Percentiles rank a stretch among this genome's conserved stretches.
Conservation (phyloP, 345 rosid genomes). For the Eucalyptus regnans region DNA sequence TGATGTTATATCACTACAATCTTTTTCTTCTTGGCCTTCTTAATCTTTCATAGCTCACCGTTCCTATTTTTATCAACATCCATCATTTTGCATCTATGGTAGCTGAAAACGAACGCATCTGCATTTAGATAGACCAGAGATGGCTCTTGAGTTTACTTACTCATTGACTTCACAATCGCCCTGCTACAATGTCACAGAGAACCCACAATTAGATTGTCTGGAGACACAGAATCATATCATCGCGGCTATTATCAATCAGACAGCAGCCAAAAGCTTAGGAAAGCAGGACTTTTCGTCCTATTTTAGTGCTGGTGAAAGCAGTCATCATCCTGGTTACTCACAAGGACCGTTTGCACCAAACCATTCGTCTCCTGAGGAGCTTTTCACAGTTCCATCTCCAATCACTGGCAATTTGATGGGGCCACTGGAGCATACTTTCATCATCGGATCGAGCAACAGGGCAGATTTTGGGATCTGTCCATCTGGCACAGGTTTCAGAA, state of each 20-base stretch:
- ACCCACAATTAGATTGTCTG: neutral
- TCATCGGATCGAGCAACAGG: neutral
- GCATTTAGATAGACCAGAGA: neutral
- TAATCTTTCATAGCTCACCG: neutral
- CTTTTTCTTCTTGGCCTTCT: neutral
- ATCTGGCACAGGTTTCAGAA: constrained; percentile 1
- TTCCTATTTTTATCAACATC: neutral
- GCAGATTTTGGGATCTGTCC: neutral
- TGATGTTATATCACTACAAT: neutral
- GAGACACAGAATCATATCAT: neutral
- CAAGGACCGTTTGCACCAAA: neutral
- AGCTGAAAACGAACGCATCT: neutral
- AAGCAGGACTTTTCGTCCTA: neutral
- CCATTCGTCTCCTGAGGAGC: neutral
- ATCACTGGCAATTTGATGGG: neutral
- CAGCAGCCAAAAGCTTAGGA: neutral
- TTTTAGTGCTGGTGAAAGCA: neutral
- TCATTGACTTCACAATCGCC: neutral
- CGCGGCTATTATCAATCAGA: neutral
- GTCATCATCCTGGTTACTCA: neutral
- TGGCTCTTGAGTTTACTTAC: neutral
- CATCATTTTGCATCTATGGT: neutral
- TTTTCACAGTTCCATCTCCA: neutral
- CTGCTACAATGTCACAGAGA: neutral
- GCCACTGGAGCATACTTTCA: neutral